Percentiles rank a stretch among this genome's conserved stretches.
phyloP scores from a whole-genome alignment of 164 flowering plant genomes.

The Chimonanthus praecox region DNA sequence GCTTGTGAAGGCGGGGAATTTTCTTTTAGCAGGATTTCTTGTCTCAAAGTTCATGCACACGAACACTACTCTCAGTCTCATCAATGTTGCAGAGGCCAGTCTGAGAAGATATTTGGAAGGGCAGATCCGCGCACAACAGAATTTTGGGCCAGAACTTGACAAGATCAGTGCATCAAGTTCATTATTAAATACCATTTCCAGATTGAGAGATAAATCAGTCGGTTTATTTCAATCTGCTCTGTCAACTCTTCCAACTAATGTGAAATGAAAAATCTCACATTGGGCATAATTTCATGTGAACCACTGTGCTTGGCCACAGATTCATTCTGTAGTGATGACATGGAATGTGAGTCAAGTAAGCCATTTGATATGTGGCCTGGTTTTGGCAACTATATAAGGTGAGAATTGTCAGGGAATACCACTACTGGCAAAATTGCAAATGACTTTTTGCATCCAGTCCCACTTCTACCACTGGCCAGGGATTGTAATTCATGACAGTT shows the following conservation, averaged over 20 bases:
- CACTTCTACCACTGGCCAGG: background rate
- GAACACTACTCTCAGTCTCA: conserved; percentile 55
- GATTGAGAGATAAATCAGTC: conserved; percentile 37
- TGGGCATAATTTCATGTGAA: background rate
- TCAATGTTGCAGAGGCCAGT: conserved; percentile 73
- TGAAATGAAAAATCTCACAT: conserved; percentile 21
- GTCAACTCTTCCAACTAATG: conserved; percentile 35
- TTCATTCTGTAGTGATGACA: background rate
- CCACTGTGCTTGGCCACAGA: background rate
- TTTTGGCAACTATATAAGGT: background rate
- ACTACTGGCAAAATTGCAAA: background rate
- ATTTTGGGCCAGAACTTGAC: conserved; percentile 13
- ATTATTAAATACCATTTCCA: conserved; percentile 35
- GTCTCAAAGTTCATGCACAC: conserved; percentile 74
- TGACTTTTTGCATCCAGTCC: background rate
- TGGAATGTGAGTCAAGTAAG: background rate
- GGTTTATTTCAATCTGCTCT: conserved; percentile 48
- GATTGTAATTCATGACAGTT: background rate
- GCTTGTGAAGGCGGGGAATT: conserved; percentile 73
- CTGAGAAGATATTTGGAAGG: conserved; percentile 51
- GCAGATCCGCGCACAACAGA: conserved; percentile 28
- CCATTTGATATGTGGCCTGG: background rate
- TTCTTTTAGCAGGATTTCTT: conserved; percentile 69
- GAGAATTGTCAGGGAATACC: background rate
- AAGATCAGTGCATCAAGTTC: conserved; percentile 18